Evolutionary conservation across 1,284 basidiomycete species (phyloP).

Genomic region (Fistulinella staudtii): DNA sequence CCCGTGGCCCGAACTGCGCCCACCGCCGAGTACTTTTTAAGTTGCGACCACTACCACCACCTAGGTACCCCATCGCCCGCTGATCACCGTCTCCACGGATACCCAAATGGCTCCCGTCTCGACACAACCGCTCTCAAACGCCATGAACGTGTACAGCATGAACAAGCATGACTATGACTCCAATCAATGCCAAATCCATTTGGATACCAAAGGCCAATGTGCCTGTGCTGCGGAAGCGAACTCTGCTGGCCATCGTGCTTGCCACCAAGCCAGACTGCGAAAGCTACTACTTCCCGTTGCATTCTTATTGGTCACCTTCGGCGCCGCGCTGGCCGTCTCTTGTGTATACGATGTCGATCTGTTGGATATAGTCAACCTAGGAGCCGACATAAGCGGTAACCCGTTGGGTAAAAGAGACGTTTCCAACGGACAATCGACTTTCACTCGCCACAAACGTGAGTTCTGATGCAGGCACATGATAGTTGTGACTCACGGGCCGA

Average conservation of each 20-base stretch:
- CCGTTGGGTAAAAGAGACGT: conserved; percentile 31
- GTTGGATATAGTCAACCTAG: conserved; percentile 18
- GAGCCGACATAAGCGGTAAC: conserved; percentile 15
- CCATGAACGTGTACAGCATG: conserved; percentile 19
- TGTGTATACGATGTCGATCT: conserved; percentile 30
- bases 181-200: conserved; percentile 27
- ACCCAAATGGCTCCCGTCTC: conserved; percentile 23
- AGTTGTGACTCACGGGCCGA: conserved; percentile 1
- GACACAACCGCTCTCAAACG: conserved; percentile 23
- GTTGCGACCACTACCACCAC: conserved; percentile 5
- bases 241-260: conserved; percentile 28
- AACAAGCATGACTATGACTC: conserved; percentile 15
- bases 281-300: conserved; percentile 35
- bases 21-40: background rate
- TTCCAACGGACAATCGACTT: conserved; percentile 25
- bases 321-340: conserved; percentile 31
- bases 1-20: background rate
- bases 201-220: conserved; percentile 20
- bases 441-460: conserved; percentile 40
- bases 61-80: conserved; percentile 2
- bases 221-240: conserved; percentile 15
- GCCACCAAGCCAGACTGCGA: conserved; percentile 37
- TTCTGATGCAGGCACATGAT: background rate
- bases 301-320: conserved; percentile 30
- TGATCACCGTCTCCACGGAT: conserved; percentile 11